Percentiles rank a stretch among this genome's conserved stretches.
Evolutionary conservation across 495 filamentous ascomycete genomes (phyloP).

Genomic region (Sordaria brevicollis): DNA sequence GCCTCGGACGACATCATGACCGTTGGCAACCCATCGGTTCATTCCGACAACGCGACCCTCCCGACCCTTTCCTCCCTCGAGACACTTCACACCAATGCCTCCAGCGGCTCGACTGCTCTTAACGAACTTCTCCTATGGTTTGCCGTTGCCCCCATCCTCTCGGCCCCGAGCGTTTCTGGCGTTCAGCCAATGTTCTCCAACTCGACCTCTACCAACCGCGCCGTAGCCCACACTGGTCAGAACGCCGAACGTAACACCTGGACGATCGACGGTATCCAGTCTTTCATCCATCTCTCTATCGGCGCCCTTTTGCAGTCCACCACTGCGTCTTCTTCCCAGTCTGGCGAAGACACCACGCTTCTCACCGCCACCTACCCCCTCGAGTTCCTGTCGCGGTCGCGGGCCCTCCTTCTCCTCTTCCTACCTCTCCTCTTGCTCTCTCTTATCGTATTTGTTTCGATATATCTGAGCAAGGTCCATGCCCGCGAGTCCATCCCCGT

Average conservation of each 20-base stretch:
- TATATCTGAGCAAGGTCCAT: conserved; percentile 7
- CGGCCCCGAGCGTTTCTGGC: conserved; percentile 13
- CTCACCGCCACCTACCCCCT: background rate
- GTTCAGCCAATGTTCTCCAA: conserved; percentile 21
- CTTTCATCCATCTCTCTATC: conserved; percentile 17
- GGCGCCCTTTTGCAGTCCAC: conserved; percentile 17
- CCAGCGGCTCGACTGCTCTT: conserved; percentile 3
- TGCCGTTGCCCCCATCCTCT: conserved; percentile 15
- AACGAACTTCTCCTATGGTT: conserved; percentile 26
- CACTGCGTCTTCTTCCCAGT: background rate
- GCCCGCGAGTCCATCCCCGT: conserved; percentile 11
- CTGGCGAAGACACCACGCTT: background rate
- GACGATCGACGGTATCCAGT: conserved; percentile 12
- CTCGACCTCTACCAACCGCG: conserved; percentile 8
- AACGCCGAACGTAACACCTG: conserved; percentile 10
- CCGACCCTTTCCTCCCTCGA: conserved; percentile 13
- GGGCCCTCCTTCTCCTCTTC: conserved; percentile 10
- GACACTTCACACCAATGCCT: conserved; percentile 4
- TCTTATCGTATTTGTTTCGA: background rate
- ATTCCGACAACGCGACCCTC: background rate
- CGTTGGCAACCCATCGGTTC: background rate
- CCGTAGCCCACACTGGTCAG: conserved; percentile 10
- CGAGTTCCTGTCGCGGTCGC: conserved; percentile 2
- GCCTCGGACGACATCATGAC: conserved; percentile 12
- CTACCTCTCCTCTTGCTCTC: conserved; percentile 7